Conservation (phyloP, 331 rosid genomes). For the Phaseolus coccineus region DNA sequence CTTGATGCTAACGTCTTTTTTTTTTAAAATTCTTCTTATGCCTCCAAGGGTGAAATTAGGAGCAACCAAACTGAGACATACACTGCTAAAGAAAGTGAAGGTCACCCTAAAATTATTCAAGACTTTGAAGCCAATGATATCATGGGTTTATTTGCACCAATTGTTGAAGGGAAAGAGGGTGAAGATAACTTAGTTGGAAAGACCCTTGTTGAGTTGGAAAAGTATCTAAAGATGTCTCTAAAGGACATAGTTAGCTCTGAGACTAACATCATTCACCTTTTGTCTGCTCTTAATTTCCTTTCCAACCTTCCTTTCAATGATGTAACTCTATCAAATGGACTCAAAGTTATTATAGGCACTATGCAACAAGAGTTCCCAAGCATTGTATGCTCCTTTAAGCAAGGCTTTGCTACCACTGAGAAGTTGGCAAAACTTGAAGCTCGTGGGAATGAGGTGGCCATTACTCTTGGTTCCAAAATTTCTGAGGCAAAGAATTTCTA, state of each 20-base stretch:
- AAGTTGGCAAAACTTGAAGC: conserved; percentile 14
- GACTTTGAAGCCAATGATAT: neutral
- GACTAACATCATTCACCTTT: conserved; percentile 18
- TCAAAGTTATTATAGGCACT: conserved; percentile 30
- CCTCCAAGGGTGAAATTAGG: conserved; percentile 21
- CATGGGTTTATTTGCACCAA: too few relatives aligned
- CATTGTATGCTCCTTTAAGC: conserved; percentile 22
- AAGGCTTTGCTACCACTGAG: neutral
- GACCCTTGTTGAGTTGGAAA: too few relatives aligned
- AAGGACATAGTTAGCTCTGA: conserved; percentile 39
- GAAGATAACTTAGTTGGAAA: too few relatives aligned
- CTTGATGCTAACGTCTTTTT: neutral
- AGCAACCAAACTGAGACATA: neutral
- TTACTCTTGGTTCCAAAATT: too few relatives aligned
- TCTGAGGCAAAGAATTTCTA: neutral
- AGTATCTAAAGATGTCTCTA: conserved; percentile 2
- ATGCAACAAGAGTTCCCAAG: conserved; percentile 32
- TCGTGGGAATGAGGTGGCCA: neutral
- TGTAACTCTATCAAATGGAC: conserved; percentile 29
- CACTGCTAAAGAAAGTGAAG: conserved; percentile 6
- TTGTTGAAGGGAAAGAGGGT: too few relatives aligned
- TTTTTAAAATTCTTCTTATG: neutral
- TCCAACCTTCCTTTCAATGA: conserved; percentile 39
- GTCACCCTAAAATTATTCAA: neutral
- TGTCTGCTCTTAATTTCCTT: conserved; percentile 40